Base-by-base conservation (phyloP, 148 eudicot genomes). In the Chenopodium suecicum region DNA sequence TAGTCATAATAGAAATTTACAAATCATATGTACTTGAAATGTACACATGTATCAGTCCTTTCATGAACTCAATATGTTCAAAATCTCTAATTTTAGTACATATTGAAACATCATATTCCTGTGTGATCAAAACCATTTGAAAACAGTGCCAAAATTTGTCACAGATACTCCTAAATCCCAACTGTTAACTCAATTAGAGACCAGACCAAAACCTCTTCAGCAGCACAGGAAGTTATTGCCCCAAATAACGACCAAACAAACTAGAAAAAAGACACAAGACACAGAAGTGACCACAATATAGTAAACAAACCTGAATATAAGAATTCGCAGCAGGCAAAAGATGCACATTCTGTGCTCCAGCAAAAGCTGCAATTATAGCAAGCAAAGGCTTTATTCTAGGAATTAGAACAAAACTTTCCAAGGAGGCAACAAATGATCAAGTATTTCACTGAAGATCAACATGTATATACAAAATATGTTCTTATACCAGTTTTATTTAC, bases 271-370 rank as follows among this genome's bases (percentile, higher is more conserved):
- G 62, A 56, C 62, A 17, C 17, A 13, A 56, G 17, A 56, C 20
- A 9, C 16, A 47, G 27, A 78, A 82, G 4, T 16, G 66, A 27
- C 16, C 27, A 64, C n/a, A 54, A 20, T 64, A 44, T 29, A 20
- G 54, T 41, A 79, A 25, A 70, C 78, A 78, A 54, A 95, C 99
- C 98, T 95, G 99, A 82, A 92, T 87, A 77, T 95, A 95, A 48
- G 94, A 86, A 81, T 95, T 88, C 75, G 94, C 97, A 69, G 99
- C 97, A 82, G 94, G 89, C 84, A 94, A 78, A 73, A 95, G 89
- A 75, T 95, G 92, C 20, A 68, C 82, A 81, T 92, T 92, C 79
- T 88, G 90, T 22, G 93, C 84, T 75, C 99, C 99, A 25, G 97
- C 83, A 82, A 94, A 93, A 84, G 94, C 99, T 95, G 90, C 76